A percentile compares a stretch with the other conserved stretches of the same genome.
Evolutionary conservation across 192 early-diverging fungal genomes (phyloP).

Genomic region (Oehlia diaphana): DNA sequence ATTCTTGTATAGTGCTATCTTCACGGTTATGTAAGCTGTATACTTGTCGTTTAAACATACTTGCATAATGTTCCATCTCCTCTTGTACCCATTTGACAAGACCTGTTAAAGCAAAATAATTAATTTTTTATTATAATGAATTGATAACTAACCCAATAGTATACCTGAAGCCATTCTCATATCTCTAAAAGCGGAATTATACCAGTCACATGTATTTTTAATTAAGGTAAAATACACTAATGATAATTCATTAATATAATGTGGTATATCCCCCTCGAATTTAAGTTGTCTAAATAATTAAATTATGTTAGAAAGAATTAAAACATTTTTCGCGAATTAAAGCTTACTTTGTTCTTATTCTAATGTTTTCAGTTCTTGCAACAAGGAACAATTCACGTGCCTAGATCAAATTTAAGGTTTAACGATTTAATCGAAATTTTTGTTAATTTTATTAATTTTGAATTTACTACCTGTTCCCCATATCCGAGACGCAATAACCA

Average conservation of each 20-base stretch:
- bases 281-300: conserved; percentile 65
- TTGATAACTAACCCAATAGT: too few relatives aligned
- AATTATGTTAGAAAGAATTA: background rate
- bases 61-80: conserved; percentile 83
- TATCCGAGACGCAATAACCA: conserved; percentile 77
- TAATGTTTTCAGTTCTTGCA: conserved; percentile 75
- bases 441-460: too few relatives aligned
- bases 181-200: conserved; percentile 83
- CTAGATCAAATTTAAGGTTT: conserved; percentile 34
- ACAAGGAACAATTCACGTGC: conserved; percentile 87
- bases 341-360: conserved; percentile 66
- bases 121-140: background rate
- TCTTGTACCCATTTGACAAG: conserved; percentile 91
- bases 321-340: background rate
- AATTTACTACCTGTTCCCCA: conserved; percentile 57
- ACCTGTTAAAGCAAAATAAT: conserved; percentile 42
- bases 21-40: conserved; percentile 13
- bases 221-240: conserved; percentile 88
- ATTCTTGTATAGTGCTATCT: background rate
- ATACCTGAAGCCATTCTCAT: conserved; percentile 84
- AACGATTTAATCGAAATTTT: background rate
- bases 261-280: conserved; percentile 85
- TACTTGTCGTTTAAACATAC: conserved; percentile 51
- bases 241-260: conserved; percentile 84
- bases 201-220: conserved; percentile 97